phyloP scores from a whole-genome alignment of 441 rosid genomes.

The Croton setiger region DNA sequence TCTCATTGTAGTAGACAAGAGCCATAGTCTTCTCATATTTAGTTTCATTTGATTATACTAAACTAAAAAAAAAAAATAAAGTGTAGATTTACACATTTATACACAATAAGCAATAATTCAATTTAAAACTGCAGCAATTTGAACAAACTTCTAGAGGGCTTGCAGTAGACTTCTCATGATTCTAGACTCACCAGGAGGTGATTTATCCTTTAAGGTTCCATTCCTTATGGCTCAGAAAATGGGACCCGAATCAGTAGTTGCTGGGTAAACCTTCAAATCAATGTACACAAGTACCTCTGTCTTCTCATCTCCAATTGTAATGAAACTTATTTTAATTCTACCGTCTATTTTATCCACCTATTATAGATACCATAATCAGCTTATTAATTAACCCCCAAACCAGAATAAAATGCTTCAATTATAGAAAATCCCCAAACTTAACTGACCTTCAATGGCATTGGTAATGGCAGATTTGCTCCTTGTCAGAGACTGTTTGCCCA shows the following conservation, averaged over 20 bases:
- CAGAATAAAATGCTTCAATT: too few species aligned
- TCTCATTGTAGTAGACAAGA: not conserved
- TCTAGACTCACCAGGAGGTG: conserved; percentile 86
- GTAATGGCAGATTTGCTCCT: conserved; percentile 86
- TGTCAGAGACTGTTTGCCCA: conserved; percentile 92
- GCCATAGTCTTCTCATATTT: not conserved
- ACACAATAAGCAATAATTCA: conserved; percentile 9
- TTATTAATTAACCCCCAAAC: not conserved
- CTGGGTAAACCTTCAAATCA: conserved; percentile 76
- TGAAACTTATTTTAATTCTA: conserved; percentile 87
- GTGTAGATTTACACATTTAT: not conserved
- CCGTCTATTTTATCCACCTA: conserved; percentile 81
- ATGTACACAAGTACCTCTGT: conserved; percentile 82
- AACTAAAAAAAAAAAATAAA: not conserved
- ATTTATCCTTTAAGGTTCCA: conserved; percentile 58
- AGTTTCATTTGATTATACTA: not conserved
- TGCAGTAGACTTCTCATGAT: conserved; percentile 91
- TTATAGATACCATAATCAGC: conserved; percentile 9
- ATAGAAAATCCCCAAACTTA: not conserved
- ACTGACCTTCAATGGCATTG: conserved; percentile 73
- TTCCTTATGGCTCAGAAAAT: conserved; percentile 73
- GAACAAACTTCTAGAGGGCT: conserved; percentile 63
- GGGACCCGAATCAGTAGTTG: conserved; percentile 48
- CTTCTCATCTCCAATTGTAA: conserved; percentile 64
- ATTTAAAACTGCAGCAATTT: conserved; percentile 55